Conservation (phyloP, 1,139 yeast genomes). For the Sugiyamaella grinbergsii region DNA sequence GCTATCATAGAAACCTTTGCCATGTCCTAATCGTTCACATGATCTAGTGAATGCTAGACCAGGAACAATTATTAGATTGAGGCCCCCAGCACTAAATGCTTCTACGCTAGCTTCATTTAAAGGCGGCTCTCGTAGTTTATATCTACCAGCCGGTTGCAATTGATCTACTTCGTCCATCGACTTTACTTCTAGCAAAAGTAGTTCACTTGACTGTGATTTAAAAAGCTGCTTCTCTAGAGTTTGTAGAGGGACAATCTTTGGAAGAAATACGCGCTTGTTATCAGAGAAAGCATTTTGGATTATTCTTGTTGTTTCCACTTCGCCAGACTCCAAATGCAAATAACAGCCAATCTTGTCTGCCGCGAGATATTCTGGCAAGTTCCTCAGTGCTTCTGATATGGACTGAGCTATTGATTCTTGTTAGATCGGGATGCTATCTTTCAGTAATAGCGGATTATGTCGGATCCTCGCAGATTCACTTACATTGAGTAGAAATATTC, state of each 20-base stretch:
- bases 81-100: constrained; percentile 45
- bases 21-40: constrained; percentile 79
- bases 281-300: constrained; percentile 53
- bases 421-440: background rate
- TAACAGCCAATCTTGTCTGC: constrained; percentile 61
- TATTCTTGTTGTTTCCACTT: constrained; percentile 57
- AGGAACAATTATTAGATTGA: constrained; percentile 79
- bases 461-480: no score
- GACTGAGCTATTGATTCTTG: constrained; percentile 33
- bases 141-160: constrained; percentile 69
- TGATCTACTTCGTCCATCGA: constrained; percentile 47
- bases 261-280: constrained; percentile 46
- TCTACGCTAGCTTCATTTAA: constrained; percentile 23
- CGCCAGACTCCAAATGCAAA: constrained; percentile 67
- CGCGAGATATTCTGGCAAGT: constrained; percentile 45
- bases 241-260: constrained; percentile 37
- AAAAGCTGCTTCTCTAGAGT: constrained; percentile 23
- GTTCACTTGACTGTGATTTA: constrained; percentile 49
- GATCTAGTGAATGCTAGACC: constrained; percentile 72
- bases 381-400: constrained; percentile 42
- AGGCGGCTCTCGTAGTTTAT: constrained; percentile 67
- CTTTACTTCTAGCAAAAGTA: constrained; percentile 59
- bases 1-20: constrained; percentile 90
- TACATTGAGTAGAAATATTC: constrained; percentile 17
- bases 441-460: no score